phyloP scores from a whole-genome alignment of 1,139 yeast species.

The Pichia cactophila region DNA sequence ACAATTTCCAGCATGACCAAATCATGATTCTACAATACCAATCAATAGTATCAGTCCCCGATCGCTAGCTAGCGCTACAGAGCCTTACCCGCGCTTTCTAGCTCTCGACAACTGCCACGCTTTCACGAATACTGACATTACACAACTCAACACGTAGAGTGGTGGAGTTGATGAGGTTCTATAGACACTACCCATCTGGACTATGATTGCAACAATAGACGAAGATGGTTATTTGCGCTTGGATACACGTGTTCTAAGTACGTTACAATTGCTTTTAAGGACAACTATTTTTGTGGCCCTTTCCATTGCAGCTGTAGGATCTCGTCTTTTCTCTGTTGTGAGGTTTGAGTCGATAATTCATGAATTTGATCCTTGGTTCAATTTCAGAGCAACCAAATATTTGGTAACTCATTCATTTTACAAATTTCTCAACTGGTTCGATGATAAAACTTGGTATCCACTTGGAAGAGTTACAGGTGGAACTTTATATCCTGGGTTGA shows the following conservation, averaged over 20 bases:
- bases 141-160: no score
- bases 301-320: conserved; percentile 70
- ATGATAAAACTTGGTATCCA: conserved; percentile 98
- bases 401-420: conserved; percentile 76
- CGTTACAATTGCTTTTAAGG: conserved; percentile 20
- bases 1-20: no score
- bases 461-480: conserved; percentile 99
- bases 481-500: conserved; percentile 93
- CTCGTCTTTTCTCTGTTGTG: conserved; percentile 74
- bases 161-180: neutral
- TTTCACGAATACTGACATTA: no score
- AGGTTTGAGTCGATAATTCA: conserved; percentile 94
- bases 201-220: conserved; percentile 21
- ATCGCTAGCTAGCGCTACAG: no score
- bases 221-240: conserved; percentile 24
- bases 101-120: no score
- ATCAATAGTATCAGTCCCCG: no score
- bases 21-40: no score
- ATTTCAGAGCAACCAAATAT: conserved; percentile 89
- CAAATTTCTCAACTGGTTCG: conserved; percentile 96
- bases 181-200: neutral
- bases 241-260: conserved; percentile 16
- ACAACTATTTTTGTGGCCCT: conserved; percentile 28
- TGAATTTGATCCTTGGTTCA: conserved; percentile 99
- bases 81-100: no score